Evolutionary conservation across 164 flowering plant genomes (phyloP).

Genomic region (Vitis amurensis): DNA sequence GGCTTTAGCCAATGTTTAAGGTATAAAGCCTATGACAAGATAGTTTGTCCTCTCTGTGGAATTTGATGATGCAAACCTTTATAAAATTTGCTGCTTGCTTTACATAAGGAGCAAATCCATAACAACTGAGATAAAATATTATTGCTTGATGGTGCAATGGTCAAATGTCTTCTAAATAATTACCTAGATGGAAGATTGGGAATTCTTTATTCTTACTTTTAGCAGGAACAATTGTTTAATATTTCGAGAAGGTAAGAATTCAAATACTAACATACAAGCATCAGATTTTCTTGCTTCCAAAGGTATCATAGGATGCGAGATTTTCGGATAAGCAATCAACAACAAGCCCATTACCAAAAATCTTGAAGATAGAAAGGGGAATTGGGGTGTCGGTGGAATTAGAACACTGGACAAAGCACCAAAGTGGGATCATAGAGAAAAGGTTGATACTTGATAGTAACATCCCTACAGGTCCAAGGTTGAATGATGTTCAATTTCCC

Average conservation of each 20-base stretch:
- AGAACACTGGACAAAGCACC: not conserved
- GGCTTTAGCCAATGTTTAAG: conserved; percentile 1
- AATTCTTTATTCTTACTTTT: conserved; percentile 1
- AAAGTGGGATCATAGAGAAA: not conserved
- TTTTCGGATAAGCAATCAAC: not conserved
- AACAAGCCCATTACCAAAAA: not conserved
- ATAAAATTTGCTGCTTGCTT: not conserved
- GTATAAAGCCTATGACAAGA: not conserved
- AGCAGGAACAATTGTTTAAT: not conserved
- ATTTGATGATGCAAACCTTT: not conserved
- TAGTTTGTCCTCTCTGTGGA: not conserved
- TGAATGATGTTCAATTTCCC: not conserved
- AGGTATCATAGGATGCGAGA: not conserved
- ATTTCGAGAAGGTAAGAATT: not conserved
- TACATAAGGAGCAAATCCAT: not conserved
- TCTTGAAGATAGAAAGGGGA: not conserved
- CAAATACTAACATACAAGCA: not conserved
- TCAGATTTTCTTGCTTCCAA: not conserved
- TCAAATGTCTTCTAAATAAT: not conserved
- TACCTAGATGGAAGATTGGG: not conserved
- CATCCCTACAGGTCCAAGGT: not conserved
- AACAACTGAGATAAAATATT: not conserved
- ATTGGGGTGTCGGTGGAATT: not conserved
- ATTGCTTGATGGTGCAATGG: not conserved
- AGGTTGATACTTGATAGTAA: not conserved